Conservation (phyloP, 2,329 filamentous ascomycete species). For the Verticillium dahliae region DNA sequence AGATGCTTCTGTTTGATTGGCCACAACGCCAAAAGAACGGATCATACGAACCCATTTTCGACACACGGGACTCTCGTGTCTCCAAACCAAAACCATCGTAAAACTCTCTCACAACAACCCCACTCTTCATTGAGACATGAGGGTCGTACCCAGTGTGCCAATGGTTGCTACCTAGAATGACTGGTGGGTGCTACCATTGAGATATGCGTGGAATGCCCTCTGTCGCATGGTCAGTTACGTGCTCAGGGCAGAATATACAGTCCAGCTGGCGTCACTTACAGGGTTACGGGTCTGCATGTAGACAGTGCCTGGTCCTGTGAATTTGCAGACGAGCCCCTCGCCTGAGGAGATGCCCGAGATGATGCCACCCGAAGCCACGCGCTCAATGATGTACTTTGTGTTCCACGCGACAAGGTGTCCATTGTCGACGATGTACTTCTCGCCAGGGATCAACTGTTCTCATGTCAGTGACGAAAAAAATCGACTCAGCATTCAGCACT, state of each 20-base stretch:
- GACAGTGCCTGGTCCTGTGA: constrained; percentile 83
- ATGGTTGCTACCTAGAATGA: not conserved
- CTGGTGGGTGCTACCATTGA: constrained; percentile 38
- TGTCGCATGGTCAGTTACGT: constrained; percentile 15
- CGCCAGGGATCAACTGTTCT: constrained; percentile 52
- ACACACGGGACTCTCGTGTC: no score
- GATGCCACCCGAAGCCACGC: constrained; percentile 83
- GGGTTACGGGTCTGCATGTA: constrained; percentile 91
- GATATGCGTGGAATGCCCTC: constrained; percentile 46
- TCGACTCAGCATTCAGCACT: no score
- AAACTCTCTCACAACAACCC: not conserved
- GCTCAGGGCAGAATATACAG: no score
- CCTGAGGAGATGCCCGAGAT: constrained; percentile 78
- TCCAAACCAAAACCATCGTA: no score
- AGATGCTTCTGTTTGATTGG: no score
- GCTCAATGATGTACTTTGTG: constrained; percentile 85
- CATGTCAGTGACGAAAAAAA: not conserved
- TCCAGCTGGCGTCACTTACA: constrained; percentile 35
- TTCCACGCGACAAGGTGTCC: constrained; percentile 96
- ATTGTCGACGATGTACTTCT: constrained; percentile 90
- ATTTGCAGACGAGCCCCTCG: constrained; percentile 92
- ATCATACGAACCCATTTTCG: no score
- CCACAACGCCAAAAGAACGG: no score
- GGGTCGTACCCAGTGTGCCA: not conserved
- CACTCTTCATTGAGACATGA: not conserved